Conservation (phyloP, 2,329 filamentous ascomycete species). For the Exophiala calicioides region DNA sequence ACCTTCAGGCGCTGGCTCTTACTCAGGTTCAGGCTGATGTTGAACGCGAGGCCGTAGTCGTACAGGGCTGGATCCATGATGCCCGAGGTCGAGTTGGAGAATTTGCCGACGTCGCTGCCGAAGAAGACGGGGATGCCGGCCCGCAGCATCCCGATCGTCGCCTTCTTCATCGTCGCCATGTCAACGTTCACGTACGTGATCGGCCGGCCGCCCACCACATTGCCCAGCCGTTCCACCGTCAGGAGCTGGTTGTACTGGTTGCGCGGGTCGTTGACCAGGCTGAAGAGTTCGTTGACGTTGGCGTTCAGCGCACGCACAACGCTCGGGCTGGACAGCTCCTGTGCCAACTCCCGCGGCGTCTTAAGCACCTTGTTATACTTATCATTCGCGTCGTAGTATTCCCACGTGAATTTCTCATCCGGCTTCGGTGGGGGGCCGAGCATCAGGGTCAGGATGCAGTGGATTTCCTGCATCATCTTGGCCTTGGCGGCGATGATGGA, state of each 20-base stretch:
- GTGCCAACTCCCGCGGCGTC: slow-evolving; percentile 71
- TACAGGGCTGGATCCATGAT: slow-evolving; percentile 79
- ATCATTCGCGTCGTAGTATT: slow-evolving; percentile 70
- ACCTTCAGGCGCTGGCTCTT: slow-evolving; percentile 74
- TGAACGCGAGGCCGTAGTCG: slow-evolving; percentile 83
- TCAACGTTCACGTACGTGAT: slow-evolving; percentile 83
- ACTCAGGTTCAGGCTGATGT: slow-evolving; percentile 69
- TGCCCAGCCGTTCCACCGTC: slow-evolving; percentile 76
- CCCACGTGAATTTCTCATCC: slow-evolving; percentile 73
- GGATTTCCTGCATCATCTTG: slow-evolving; percentile 76
- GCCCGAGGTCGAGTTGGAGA: slow-evolving; percentile 65
- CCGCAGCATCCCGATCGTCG: slow-evolving; percentile 75
- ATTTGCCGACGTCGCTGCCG: slow-evolving; percentile 84
- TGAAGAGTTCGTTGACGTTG: slow-evolving; percentile 70
- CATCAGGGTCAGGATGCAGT: slow-evolving; percentile 77
- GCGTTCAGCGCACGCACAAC: slow-evolving; percentile 60
- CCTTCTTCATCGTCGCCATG: slow-evolving; percentile 69
- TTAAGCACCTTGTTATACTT: slow-evolving; percentile 63
- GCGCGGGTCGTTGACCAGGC: slow-evolving; percentile 81
- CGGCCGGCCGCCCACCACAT: slow-evolving; percentile 73
- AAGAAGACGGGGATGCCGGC: slow-evolving; percentile 84
- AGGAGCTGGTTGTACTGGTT: slow-evolving; percentile 72
- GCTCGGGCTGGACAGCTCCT: slow-evolving; percentile 63
- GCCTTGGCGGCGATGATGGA: slow-evolving; percentile 60
- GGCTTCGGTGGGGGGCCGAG: slow-evolving; percentile 76